These are phyloP conservation scores for Miscanthus lutarioriparius DNA, from an alignment of 176 grass and related monocot genomes.

Conservation along the genomic window DNA sequence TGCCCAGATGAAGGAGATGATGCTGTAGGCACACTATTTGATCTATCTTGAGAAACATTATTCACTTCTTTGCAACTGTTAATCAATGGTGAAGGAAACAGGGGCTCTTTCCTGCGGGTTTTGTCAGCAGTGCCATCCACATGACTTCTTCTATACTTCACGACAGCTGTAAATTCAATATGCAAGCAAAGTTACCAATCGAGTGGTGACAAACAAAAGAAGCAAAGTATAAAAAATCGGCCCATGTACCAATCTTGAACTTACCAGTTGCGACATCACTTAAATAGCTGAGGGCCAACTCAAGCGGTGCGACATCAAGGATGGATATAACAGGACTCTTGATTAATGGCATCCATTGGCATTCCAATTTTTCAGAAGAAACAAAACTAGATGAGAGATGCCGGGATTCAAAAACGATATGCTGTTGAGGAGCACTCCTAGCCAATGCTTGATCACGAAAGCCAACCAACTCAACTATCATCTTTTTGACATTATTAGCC, in stretches of 20 bases:
- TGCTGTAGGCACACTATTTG: slow-evolving; percentile 31
- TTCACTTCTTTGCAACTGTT: slow-evolving; percentile 32
- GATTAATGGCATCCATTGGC: slow-evolving; percentile 61
- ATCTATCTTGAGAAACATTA: slow-evolving; percentile 37
- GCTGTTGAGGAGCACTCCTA: slow-evolving; percentile 46
- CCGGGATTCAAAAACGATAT: slow-evolving; percentile 47
- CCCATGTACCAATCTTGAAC: slow-evolving; percentile 14
- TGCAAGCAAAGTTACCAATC: slow-evolving; percentile 18
- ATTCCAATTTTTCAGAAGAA: slow-evolving; percentile 41
- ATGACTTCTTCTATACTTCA: slow-evolving; percentile 72
- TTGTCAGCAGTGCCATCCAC: slow-evolving; percentile 63
- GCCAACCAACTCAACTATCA: slow-evolving; percentile 78
- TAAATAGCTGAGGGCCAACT: slow-evolving; percentile 61
- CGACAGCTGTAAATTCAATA: slow-evolving; percentile 54
- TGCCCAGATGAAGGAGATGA: slow-evolving; percentile 47
- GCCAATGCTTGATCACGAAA: slow-evolving; percentile 71
- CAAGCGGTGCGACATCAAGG: slow-evolving; percentile 77
- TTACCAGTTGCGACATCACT: slow-evolving; percentile 73
- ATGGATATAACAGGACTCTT: slow-evolving; percentile 68
- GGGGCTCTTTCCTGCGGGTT: slow-evolving; percentile 67
- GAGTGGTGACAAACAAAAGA: slow-evolving; percentile 24
- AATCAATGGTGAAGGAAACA: slow-evolving; percentile 58
- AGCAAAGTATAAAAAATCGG: slow-evolving; percentile 11
- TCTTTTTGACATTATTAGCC: slow-evolving; percentile 59
- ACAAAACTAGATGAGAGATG: slow-evolving; percentile 50